Evolutionary conservation across 78 protist species (phyloP).

Genomic region (Guillardia theta): DNA sequence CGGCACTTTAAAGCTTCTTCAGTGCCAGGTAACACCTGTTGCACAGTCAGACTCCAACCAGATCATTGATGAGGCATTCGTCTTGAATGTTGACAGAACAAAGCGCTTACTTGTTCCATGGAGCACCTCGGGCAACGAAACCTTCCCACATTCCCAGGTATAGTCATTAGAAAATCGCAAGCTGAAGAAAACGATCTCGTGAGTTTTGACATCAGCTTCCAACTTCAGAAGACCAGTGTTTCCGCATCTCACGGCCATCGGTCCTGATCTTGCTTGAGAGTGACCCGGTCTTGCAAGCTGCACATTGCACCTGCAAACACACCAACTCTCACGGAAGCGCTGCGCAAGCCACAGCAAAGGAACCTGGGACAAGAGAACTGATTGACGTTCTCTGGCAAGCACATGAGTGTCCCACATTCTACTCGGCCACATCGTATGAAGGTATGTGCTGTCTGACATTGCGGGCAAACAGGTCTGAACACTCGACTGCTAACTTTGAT

Average conservation of each 20-base stretch:
- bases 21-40: background rate
- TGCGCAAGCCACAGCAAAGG: background rate
- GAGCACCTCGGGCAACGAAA: conserved; percentile 2
- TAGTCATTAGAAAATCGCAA: background rate
- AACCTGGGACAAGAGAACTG: conserved; percentile 6
- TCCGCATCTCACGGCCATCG: background rate
- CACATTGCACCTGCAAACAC: background rate
- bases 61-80: background rate
- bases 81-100: background rate
- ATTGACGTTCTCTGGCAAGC: conserved; percentile 13
- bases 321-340: background rate
- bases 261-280: background rate
- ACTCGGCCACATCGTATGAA: background rate
- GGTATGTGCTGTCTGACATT: background rate
- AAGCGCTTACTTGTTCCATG: background rate
- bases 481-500: conserved; percentile 4
- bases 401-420: background rate
- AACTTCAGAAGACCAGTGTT: background rate
- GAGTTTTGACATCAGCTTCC: background rate
- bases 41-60: background rate
- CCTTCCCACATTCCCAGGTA: background rate
- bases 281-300: conserved; percentile 26
- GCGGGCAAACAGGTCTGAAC: conserved; percentile 3
- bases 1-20: background rate
- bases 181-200: background rate